These are phyloP conservation scores for Rhododendron henanense DNA, from an alignment of 148 eudicot species.

Conservation along the genomic window DNA sequence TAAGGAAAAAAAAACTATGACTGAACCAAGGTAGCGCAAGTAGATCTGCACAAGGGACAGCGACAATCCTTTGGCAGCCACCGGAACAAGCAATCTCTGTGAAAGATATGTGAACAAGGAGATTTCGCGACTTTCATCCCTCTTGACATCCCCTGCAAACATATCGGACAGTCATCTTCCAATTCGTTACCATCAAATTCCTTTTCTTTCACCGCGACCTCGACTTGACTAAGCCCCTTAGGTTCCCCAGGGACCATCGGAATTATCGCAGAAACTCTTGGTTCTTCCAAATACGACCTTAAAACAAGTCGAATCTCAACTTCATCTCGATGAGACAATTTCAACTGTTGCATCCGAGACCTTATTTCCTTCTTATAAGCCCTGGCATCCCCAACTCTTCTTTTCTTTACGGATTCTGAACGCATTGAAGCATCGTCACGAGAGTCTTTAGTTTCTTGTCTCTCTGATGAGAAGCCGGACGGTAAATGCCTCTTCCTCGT, in stretches of 20 bases:
- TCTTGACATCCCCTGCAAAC: neutral
- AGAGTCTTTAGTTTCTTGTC: neutral
- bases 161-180: neutral
- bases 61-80: neutral
- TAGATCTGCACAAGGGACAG: neutral
- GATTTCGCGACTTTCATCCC: neutral
- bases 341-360: neutral
- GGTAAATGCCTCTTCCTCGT: neutral
- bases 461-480: neutral
- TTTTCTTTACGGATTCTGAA: neutral
- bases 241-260: neutral
- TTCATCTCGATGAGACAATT: neutral
- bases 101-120: conserved; percentile 3
- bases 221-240: neutral
- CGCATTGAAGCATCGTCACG: neutral
- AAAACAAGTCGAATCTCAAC: neutral
- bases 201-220: neutral
- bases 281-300: neutral
- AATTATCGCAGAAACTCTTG: neutral
- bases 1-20: neutral
- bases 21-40: neutral
- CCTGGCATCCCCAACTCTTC: neutral
- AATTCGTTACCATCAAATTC: neutral
- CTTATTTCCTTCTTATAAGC: neutral
- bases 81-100: conserved; percentile 2